Base-by-base conservation (phyloP, 768 basidiomycete species). In the Hydnum rufescens region DNA sequence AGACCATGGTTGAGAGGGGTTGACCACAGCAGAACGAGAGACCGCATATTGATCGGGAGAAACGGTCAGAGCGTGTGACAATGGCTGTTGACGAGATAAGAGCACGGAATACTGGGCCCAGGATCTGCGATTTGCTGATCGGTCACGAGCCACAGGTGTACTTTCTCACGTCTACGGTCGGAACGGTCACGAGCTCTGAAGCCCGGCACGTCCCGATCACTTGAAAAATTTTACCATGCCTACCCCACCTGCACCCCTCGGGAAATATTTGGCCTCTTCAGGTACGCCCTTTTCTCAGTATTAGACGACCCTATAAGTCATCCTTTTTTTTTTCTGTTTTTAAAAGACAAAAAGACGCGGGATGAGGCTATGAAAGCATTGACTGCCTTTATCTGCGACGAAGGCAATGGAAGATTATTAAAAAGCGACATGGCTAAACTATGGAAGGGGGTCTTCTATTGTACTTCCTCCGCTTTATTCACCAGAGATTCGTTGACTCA, bases 401-500 rank as follows among this genome's bases (percentile, higher is more conserved):
- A 73, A 44, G 63, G 64, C 5, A 69, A 70, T 54, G 69, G 79
- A 68, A 71, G 64, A 23, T 65, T 93, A 29, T 66, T 81, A 16
- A 76, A 80, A 53, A 54, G 69, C 28, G 90, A 96, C 60, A 81
- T 95, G 78, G 74, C 76, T 56, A 93, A 90, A 65, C 64, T 97
- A 29, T 97, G 93, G 93, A 96, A 99, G 64, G 93, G 92, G 0
- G 75, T 97, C 49, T 99, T 93, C 64, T 99, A 93, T 65, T 95
- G 92, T 89, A 57, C 57, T 78, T 65, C 3, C 31, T 25, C 46
- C 28, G 22, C 25, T 36, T n/a, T 39, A 6, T 13, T 32, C 54
- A 28, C 36, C 36, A 16, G 39, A 16, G 34, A 4, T 22, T 52
- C 43, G 29, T 26, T 22, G n/a, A 18, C 16, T 54, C 8, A 32